A percentile compares a stretch with the other conserved stretches of the same genome.
phyloP scores from a whole-genome alignment of 2,329 filamentous ascomycete species.

The Madurella fahalii region DNA sequence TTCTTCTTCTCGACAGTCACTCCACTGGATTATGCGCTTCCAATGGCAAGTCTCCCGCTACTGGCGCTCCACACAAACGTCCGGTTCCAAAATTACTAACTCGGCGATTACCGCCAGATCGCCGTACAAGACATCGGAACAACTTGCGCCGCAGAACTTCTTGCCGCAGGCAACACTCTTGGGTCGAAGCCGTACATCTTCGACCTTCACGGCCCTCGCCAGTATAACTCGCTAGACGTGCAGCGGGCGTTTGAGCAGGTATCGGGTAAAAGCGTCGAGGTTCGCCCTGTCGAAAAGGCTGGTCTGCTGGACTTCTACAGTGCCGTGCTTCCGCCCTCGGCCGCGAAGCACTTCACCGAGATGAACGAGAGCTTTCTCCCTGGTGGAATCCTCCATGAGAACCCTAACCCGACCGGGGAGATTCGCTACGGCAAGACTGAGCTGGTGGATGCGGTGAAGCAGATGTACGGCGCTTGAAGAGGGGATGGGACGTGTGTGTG shows the following conservation, averaged over 20 bases:
- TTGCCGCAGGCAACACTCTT: conserved; percentile 11
- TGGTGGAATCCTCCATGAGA: conserved; percentile 18
- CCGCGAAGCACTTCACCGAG: conserved; percentile 18
- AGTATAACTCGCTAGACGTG: conserved; percentile 30
- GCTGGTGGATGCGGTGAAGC: conserved; percentile 16
- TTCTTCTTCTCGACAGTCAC: conserved; percentile 35
- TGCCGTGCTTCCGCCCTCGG: conserved; percentile 14
- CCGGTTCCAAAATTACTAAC: not conserved
- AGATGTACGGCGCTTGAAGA: conserved; percentile 9
- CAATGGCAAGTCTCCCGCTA: conserved; percentile 26
- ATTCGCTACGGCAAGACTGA: conserved; percentile 15
- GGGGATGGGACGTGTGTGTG: no score
- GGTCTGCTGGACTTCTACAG: conserved; percentile 18
- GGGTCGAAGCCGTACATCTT: conserved; percentile 28
- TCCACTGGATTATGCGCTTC: conserved; percentile 31
- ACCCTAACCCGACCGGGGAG: conserved; percentile 17
- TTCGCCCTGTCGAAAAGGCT: conserved; percentile 21
- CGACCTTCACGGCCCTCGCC: conserved; percentile 31
- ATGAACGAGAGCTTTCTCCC: conserved; percentile 20
- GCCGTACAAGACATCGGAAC: conserved; percentile 25
- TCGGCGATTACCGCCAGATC: conserved; percentile 27
- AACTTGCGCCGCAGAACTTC: conserved; percentile 12
- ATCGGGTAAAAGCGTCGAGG: conserved; percentile 26
- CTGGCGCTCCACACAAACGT: not conserved
- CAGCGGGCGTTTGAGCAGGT: conserved; percentile 29